Percentiles rank a stretch among this genome's conserved stretches.
These are phyloP conservation scores for Protomyces inundatus DNA, from an alignment of 1,139 yeast genomes.

Conservation along the genomic window DNA sequence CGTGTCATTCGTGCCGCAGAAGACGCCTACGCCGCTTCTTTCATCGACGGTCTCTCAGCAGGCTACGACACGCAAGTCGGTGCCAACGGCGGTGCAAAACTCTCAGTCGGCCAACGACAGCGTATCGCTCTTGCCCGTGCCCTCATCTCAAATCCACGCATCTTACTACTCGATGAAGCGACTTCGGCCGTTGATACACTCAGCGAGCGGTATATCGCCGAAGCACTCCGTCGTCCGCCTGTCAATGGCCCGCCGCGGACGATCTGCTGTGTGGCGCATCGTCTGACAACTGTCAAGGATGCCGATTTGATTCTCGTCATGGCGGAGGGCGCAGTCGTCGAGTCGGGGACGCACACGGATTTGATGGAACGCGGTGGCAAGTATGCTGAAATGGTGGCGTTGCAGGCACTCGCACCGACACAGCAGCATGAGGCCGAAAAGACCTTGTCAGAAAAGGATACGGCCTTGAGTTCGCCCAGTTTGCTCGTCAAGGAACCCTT, in stretches of 20 bases:
- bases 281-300: conserved; percentile 62
- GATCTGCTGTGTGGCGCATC: conserved; percentile 75
- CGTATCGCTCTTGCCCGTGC: conserved; percentile 73
- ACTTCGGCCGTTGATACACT: conserved; percentile 72
- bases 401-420: conserved; percentile 55
- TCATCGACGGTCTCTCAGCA: conserved; percentile 55
- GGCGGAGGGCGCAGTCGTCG: conserved; percentile 43
- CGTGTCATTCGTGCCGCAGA: conserved; percentile 51
- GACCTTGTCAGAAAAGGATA: conserved; percentile 44
- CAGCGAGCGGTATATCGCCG: conserved; percentile 67
- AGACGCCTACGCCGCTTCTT: conserved; percentile 39
- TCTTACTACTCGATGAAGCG: conserved; percentile 70
- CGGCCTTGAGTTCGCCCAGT: background rate
- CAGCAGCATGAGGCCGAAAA: conserved; percentile 61
- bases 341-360: conserved; percentile 43
- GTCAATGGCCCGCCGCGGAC: conserved; percentile 64
- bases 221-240: conserved; percentile 55
- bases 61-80: conserved; percentile 63
- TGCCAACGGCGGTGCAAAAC: conserved; percentile 55
- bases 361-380: conserved; percentile 41
- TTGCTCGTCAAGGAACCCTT: conserved; percentile 36
- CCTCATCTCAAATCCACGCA: conserved; percentile 54
- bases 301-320: conserved; percentile 45
- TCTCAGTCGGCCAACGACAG: conserved; percentile 80
- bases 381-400: conserved; percentile 45